Evolutionary conservation across 192 early-diverging fungal genomes (phyloP).

Genomic region (Coemansia sp.): DNA sequence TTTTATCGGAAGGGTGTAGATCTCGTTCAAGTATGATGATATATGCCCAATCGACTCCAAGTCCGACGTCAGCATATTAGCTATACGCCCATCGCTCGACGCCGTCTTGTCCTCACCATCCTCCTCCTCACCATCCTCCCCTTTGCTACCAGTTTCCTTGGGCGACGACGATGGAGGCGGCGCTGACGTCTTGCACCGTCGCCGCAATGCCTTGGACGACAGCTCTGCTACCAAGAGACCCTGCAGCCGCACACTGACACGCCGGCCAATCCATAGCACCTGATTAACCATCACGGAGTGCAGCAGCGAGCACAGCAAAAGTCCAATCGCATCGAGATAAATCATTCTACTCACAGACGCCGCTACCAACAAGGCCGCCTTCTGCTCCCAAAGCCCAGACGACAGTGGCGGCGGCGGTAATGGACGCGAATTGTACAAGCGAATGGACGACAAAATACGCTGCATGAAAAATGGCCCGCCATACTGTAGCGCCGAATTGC

Average conservation of each 20-base stretch:
- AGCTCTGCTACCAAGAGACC: slow-evolving; percentile 69
- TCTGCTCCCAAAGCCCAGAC: not conserved
- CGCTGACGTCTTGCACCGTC: slow-evolving; percentile 48
- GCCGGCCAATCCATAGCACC: slow-evolving; percentile 71
- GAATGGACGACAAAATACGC: slow-evolving; percentile 61
- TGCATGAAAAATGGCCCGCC: slow-evolving; percentile 64
- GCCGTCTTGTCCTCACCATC: slow-evolving; percentile 47
- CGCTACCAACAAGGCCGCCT: too few species aligned
- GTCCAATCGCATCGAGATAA: slow-evolving; percentile 62
- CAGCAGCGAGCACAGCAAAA: slow-evolving; percentile 59
- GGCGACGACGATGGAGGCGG: not conserved
- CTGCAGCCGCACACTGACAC: slow-evolving; percentile 64
- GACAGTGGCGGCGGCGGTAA: too few species aligned
- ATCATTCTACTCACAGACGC: slow-evolving; percentile 12
- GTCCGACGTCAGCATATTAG: slow-evolving; percentile 78
- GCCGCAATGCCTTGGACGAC: slow-evolving; percentile 65
- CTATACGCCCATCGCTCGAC: slow-evolving; percentile 61
- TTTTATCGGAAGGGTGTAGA: slow-evolving; percentile 70
- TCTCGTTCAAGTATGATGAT: slow-evolving; percentile 60
- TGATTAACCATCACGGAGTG: slow-evolving; percentile 62
- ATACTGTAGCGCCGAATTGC: slow-evolving; percentile 50
- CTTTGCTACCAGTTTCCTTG: slow-evolving; percentile 22
- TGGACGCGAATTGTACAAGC: slow-evolving; percentile 53
- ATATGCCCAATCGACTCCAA: slow-evolving; percentile 67
- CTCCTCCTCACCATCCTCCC: slow-evolving; percentile 32